These are phyloP conservation scores for Exsudoporus floridanus DNA, from an alignment of 1,284 basidiomycete genomes.

Conservation along the genomic window DNA sequence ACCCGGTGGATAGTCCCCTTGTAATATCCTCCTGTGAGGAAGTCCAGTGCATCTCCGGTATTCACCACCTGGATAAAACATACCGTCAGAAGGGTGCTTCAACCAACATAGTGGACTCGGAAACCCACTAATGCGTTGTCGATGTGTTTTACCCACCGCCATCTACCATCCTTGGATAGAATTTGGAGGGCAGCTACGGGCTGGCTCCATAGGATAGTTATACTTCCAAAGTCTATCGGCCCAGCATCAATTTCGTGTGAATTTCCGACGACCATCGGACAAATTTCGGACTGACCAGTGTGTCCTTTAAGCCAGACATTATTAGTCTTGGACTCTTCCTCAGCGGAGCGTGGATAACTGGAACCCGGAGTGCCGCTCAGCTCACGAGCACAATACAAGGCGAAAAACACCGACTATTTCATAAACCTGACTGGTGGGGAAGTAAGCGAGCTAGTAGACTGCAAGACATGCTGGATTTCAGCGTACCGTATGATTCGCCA, in stretches of 20 bases:
- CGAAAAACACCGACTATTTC: slow-evolving; percentile 39
- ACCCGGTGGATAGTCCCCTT: slow-evolving; percentile 48
- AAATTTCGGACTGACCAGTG: slow-evolving; percentile 42
- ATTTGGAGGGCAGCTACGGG: slow-evolving; percentile 62
- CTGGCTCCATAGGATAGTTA: slow-evolving; percentile 61
- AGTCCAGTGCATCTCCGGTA: slow-evolving; percentile 56
- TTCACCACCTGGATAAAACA: slow-evolving; percentile 45
- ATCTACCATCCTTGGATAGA: slow-evolving; percentile 47
- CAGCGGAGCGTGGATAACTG: slow-evolving; percentile 46
- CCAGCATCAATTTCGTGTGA: not conserved
- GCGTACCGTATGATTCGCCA: slow-evolving; percentile 48
- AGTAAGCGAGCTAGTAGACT: slow-evolving; percentile 3
- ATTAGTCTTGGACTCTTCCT: slow-evolving; percentile 55
- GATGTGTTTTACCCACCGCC: slow-evolving; percentile 61
- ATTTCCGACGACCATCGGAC: too few relatives aligned
- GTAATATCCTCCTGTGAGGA: slow-evolving; percentile 55
- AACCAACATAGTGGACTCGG: not conserved
- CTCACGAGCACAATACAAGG: not conserved
- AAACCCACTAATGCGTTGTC: slow-evolving; percentile 54
- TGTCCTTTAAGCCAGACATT: slow-evolving; percentile 64
- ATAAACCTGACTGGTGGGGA: slow-evolving; percentile 44
- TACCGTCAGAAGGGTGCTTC: not conserved
- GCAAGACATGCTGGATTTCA: not conserved
- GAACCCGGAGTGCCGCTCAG: not conserved
- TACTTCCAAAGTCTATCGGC: slow-evolving; percentile 52